Conservation (phyloP, 768 basidiomycete species). For the Boletus sp. region DNA sequence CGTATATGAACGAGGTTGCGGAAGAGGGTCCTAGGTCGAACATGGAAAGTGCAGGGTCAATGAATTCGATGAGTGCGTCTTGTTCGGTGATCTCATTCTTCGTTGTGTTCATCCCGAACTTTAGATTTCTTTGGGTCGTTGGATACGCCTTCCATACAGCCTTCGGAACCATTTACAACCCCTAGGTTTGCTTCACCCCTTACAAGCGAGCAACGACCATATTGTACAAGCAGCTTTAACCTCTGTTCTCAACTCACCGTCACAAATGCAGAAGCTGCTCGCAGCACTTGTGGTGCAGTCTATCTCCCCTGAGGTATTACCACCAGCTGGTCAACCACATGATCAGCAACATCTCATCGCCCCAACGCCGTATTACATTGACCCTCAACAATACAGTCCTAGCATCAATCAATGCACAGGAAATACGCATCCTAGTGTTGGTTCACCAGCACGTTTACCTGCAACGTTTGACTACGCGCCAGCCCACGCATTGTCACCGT, state of each 20-base stretch:
- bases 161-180: conserved; percentile 31
- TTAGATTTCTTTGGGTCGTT: conserved; percentile 44
- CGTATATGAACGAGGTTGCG: conserved; percentile 35
- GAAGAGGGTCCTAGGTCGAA: conserved; percentile 40
- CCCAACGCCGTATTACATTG: conserved; percentile 28
- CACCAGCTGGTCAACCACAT: conserved; percentile 16
- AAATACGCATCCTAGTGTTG: conserved; percentile 5
- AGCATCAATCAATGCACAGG: not conserved
- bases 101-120: not conserved
- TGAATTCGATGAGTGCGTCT: conserved; percentile 12
- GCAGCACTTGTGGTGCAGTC: conserved; percentile 38
- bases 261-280: conserved; percentile 59
- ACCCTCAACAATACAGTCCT: conserved; percentile 7
- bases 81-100: not conserved
- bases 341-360: conserved; percentile 28
- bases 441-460: conserved; percentile 14
- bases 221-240: conserved; percentile 51
- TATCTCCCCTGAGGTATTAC: conserved; percentile 22
- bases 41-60: conserved; percentile 26
- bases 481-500: conserved; percentile 22
- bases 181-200: conserved; percentile 28
- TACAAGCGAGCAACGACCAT: conserved; percentile 38
- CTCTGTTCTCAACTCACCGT: conserved; percentile 48
- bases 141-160: conserved; percentile 44
- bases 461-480: conserved; percentile 23